phyloP scores from a whole-genome alignment of 2,329 filamentous ascomycete species.

The Elsinoe ampelina region DNA sequence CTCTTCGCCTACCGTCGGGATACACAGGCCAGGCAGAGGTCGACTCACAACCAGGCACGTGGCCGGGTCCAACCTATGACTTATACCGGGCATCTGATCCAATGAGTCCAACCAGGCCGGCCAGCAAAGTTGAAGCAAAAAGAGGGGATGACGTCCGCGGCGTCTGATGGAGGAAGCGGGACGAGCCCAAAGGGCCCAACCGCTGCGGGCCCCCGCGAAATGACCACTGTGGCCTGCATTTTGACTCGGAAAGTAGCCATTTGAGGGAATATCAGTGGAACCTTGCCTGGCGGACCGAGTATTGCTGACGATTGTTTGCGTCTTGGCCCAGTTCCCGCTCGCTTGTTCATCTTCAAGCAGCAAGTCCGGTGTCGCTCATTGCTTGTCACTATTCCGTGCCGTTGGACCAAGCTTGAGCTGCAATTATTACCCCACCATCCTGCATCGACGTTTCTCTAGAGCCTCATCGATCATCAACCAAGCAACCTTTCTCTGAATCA shows the following conservation, averaged over 20 bases:
- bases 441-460: neutral
- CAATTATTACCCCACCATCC: neutral
- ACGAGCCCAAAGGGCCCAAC: neutral
- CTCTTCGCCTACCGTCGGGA: conserved; percentile 6
- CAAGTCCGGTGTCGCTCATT: neutral
- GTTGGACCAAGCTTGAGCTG: neutral
- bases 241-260: neutral
- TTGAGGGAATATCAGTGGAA: neutral
- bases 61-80: conserved; percentile 3
- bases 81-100: neutral
- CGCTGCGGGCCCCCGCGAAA: neutral
- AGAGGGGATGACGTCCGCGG: conserved; percentile 2
- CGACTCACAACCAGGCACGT: conserved; percentile 3
- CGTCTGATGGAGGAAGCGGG: neutral
- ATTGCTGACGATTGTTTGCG: neutral
- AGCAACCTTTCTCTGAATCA: neutral
- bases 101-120: too few species aligned
- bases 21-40: neutral
- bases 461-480: neutral
- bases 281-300: neutral
- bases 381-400: neutral
- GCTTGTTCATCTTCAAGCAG: neutral
- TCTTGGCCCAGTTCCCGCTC: neutral
- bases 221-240: neutral
- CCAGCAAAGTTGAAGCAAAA: neutral